Base-by-base conservation (phyloP, 768 basidiomycete species). In the Nidularia pulvinata region DNA sequence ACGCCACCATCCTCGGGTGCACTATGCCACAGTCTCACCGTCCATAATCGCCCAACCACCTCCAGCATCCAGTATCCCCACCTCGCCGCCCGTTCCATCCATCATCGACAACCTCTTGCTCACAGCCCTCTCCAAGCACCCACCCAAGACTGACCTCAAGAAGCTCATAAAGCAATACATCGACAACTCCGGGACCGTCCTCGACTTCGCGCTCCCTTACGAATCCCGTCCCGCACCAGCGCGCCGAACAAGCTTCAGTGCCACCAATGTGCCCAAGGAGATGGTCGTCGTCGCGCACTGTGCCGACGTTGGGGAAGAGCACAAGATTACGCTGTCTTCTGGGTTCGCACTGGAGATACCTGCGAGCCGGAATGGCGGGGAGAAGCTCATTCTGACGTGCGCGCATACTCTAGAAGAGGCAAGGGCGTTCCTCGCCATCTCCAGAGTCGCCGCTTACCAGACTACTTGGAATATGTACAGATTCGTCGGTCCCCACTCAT, bases 381-480 rank as follows among this genome's bases (percentile, higher is more conserved):
- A 73, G 52, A 60, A 69, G 6, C 56, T 81, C 13, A 59, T 86
- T 35, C 55, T 85, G 22, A 81, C 81, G 9, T 88, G 85, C 59
- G 82, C 80, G 6, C 86, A 88, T 63, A 85, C 86, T 2, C 62
- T 88, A 30, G 80, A 86, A 65, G 79, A 84, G 80, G 84, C 76
- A 60, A 60, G 70, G 48, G 49, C 14, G 3, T 16, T 48, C 37
- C 22, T 11, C 33, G 46, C 47, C 37, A 33, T 44, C 35, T 9
- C 25, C 2, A 32, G 7, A n/a, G 25, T 51, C 50, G n/a, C 37
- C 7, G 37, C n/a, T 39, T n/a, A 39, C 9, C 37, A 9, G 7
- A 39, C 47, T 39, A 11, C 34, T 52, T 33, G 55, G 51, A 50
- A 49, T 45, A 9, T 35, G 13, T 22, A 49, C 57, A 73, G 76